These are phyloP conservation scores for Russula sp. DNA, from an alignment of 768 basidiomycete genomes.

Conservation along the genomic window DNA sequence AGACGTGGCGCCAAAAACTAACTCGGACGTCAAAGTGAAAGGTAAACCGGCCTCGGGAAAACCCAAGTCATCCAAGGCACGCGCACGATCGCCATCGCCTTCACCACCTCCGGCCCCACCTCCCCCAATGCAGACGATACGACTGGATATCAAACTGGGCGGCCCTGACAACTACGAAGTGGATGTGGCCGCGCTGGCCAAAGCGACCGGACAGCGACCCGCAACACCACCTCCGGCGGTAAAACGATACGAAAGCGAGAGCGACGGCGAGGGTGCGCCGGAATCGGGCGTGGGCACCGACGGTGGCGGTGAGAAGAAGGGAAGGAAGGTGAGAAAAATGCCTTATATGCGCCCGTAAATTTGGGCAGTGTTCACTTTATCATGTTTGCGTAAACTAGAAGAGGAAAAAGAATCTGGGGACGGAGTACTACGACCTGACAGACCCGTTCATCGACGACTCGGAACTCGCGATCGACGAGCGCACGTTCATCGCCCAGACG, in stretches of 20 bases:
- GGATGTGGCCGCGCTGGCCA: conserved; percentile 56
- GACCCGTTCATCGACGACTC: conserved; percentile 99
- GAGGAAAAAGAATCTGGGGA: conserved; percentile 48
- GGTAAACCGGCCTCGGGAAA: conserved; percentile 36
- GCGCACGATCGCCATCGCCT: conserved; percentile 53
- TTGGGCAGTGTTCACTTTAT: neutral
- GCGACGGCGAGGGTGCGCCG: conserved; percentile 42
- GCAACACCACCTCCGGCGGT: conserved; percentile 50
- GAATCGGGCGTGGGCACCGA: conserved; percentile 26
- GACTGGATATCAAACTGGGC: conserved; percentile 66
- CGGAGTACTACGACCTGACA: conserved; percentile 84
- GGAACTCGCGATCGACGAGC: conserved; percentile 85
- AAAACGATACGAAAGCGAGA: conserved; percentile 50
- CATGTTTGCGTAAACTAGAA: neutral
- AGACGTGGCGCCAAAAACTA: conserved; percentile 28
- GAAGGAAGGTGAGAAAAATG: conserved; percentile 38
- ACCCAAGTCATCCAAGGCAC: conserved; percentile 50
- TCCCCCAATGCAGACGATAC: conserved; percentile 58
- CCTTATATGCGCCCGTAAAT: neutral
- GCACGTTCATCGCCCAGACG: conserved; percentile 87
- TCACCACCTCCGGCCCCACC: conserved; percentile 50
- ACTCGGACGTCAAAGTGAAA: conserved; percentile 26
- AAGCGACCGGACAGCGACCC: conserved; percentile 62
- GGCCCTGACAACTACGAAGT: conserved; percentile 76
- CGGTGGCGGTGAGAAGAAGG: conserved; percentile 39